phyloP scores from a whole-genome alignment of 371 early-diverging fungal species.

The Mortierella sp. region DNA sequence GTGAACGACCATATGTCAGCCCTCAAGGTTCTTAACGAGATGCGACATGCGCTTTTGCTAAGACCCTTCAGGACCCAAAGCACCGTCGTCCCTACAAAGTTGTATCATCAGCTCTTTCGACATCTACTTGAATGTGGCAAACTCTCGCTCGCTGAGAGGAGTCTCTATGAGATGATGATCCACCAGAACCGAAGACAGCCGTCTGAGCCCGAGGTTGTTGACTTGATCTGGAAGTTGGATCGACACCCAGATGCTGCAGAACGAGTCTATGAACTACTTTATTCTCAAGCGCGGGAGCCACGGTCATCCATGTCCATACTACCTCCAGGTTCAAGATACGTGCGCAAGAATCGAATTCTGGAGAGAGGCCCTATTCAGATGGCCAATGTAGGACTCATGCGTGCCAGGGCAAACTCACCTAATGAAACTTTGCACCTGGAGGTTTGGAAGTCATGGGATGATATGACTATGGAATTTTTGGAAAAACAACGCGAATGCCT shows the following conservation, averaged over 20 bases:
- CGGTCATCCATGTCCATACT: neutral
- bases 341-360: slow-evolving; percentile 24
- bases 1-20: slow-evolving; percentile 21
- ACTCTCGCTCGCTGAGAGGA: slow-evolving; percentile 30
- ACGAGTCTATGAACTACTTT: slow-evolving; percentile 48
- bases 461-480: slow-evolving; percentile 21
- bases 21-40: slow-evolving; percentile 27
- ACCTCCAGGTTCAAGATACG: neutral
- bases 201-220: slow-evolving; percentile 24
- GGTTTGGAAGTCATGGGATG: slow-evolving; percentile 35
- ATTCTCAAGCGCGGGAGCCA: slow-evolving; percentile 14
- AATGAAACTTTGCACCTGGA: slow-evolving; percentile 18
- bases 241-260: slow-evolving; percentile 30
- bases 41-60: slow-evolving; percentile 19
- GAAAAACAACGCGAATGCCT: neutral
- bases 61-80: neutral
- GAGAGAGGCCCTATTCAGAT: slow-evolving; percentile 42
- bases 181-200: slow-evolving; percentile 24
- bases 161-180: slow-evolving; percentile 49
- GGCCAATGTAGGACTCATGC: slow-evolving; percentile 51
- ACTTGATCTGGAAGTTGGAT: slow-evolving; percentile 47
- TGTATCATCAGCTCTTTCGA: slow-evolving; percentile 38
- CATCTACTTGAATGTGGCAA: slow-evolving; percentile 25
- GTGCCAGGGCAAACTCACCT: slow-evolving; percentile 32
- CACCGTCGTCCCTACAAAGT: slow-evolving; percentile 14